Evolutionary conservation across 2,329 filamentous ascomycete species (phyloP).

Genomic region (Hypoxylon sp.): DNA sequence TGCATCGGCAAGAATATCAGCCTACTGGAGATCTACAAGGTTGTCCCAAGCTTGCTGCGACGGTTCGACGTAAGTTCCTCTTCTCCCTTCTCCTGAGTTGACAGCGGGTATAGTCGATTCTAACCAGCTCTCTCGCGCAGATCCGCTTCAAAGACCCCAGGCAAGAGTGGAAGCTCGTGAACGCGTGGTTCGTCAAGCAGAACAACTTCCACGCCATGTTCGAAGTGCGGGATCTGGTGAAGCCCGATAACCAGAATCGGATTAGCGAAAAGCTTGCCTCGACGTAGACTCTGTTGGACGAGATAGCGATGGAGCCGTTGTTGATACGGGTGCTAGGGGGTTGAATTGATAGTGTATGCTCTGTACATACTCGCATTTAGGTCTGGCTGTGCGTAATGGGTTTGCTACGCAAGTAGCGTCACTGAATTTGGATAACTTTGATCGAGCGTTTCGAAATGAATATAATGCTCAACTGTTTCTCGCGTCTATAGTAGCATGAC

Average conservation of each 20-base stretch:
- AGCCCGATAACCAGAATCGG: slow-evolving; percentile 46
- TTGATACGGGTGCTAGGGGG: background rate
- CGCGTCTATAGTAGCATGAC: background rate
- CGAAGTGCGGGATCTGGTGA: slow-evolving; percentile 58
- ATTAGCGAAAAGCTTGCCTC: slow-evolving; percentile 24
- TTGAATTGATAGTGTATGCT: slow-evolving; percentile 12
- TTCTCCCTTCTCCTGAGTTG: background rate
- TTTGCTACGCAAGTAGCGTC: background rate
- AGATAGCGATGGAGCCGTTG: background rate
- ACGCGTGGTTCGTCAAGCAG: slow-evolving; percentile 74
- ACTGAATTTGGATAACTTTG: slow-evolving; percentile 9
- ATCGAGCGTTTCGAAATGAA: background rate
- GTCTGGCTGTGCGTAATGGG: slow-evolving; percentile 16
- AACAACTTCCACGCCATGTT: slow-evolving; percentile 65
- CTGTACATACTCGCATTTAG: slow-evolving; percentile 21
- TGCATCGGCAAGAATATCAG: slow-evolving; percentile 78
- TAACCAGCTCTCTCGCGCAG: slow-evolving; percentile 51
- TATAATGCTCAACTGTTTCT: slow-evolving; percentile 3
- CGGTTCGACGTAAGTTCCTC: slow-evolving; percentile 68
- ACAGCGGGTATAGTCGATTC: background rate
- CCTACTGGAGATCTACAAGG: slow-evolving; percentile 72
- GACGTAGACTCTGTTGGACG: background rate
- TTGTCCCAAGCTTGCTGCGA: slow-evolving; percentile 71
- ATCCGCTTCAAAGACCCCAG: slow-evolving; percentile 66
- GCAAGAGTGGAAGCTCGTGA: slow-evolving; percentile 69